Evolutionary conservation across 2,329 filamentous ascomycete species (phyloP).

Genomic region (Aspergillus versicolor): DNA sequence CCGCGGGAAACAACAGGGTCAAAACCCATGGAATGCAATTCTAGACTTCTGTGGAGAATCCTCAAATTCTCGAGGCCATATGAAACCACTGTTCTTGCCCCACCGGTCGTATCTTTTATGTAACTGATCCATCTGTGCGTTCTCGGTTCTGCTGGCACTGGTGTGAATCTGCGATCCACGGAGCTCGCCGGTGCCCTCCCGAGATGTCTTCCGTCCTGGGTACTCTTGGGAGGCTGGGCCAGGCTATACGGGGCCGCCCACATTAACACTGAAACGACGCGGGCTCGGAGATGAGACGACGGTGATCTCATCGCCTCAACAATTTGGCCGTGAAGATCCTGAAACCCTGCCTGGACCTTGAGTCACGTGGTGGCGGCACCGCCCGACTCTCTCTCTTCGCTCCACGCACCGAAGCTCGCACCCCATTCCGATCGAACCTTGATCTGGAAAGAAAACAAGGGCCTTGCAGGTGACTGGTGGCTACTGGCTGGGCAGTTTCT

Average conservation of each 20-base stretch:
- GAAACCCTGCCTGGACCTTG: background rate
- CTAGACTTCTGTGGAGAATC: conserved; percentile 3
- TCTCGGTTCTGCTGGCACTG: background rate
- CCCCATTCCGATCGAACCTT: background rate
- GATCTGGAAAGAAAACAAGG: background rate
- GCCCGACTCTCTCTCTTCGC: background rate
- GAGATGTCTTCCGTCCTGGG: background rate
- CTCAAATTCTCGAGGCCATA: background rate
- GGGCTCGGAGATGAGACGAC: background rate
- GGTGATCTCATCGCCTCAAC: background rate
- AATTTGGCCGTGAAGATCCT: too few relatives aligned
- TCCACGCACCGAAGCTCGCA: background rate
- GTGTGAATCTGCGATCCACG: background rate
- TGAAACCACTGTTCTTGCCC: background rate
- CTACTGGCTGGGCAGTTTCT: background rate
- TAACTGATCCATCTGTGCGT: background rate
- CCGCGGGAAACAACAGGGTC: background rate
- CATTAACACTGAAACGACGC: background rate
- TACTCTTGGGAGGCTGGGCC: background rate
- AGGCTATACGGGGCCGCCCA: background rate
- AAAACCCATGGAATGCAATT: background rate
- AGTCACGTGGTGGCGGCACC: background rate
- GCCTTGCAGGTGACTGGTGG: background rate
- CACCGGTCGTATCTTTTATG: background rate
- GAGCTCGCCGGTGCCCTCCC: background rate